Conservation (phyloP, 176 grass and related monocot species). For the Bonia amplexicaulis region DNA sequence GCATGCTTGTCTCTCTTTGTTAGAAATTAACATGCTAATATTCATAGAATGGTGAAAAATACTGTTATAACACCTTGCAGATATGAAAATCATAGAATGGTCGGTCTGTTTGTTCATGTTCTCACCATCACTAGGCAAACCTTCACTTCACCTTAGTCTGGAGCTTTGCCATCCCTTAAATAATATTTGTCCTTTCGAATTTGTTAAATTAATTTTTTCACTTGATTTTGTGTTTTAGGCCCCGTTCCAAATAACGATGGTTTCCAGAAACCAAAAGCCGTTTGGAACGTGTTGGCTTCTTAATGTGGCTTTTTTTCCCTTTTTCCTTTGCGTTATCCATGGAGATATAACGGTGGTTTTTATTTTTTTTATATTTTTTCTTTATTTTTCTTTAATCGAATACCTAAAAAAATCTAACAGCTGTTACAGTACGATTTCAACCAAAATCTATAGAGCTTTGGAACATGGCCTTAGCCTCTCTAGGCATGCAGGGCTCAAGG, state of each 20-base stretch:
- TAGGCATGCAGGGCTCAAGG: background rate
- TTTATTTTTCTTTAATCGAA: no score
- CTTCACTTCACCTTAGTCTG: background rate
- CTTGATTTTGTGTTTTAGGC: background rate
- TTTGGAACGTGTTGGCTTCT: no score
- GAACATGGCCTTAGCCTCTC: background rate
- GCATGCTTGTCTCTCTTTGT: background rate
- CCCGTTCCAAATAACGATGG: no score
- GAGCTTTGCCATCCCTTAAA: slow-evolving; percentile 9
- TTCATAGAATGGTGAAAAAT: background rate
- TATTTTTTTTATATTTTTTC: no score
- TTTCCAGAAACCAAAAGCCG: no score
- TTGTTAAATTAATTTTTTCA: background rate
- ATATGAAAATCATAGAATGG: background rate
- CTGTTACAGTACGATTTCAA: no score
- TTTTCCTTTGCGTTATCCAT: no score
- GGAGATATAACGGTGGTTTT: no score
- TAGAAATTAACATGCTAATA: background rate
- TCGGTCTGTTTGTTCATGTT: background rate
- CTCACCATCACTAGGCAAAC: background rate
- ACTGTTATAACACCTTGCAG: background rate
- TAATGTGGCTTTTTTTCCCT: no score
- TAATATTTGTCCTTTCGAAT: background rate
- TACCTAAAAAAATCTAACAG: no score
- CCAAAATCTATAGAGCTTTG: no score